phyloP scores from a whole-genome alignment of 805 yeast genomes.

The Yarrowia sp. region DNA sequence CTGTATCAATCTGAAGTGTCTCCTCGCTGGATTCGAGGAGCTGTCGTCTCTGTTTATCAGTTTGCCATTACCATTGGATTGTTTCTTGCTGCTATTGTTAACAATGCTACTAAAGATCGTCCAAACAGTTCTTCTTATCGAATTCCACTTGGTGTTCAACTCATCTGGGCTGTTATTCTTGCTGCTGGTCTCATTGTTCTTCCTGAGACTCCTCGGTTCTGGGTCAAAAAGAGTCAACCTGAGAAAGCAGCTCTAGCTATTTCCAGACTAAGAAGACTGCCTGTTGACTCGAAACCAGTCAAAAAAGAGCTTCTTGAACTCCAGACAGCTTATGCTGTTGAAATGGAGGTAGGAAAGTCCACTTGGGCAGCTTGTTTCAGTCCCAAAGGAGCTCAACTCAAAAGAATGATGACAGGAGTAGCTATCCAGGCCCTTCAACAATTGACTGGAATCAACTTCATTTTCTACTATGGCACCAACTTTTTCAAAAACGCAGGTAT shows the following conservation, averaged over 20 bases:
- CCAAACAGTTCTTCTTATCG: slow-evolving; percentile 41
- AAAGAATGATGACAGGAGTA: slow-evolving; percentile 47
- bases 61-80: slow-evolving; percentile 71
- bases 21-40: slow-evolving; percentile 75
- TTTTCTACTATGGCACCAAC: slow-evolving; percentile 83
- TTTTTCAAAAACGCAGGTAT: slow-evolving; percentile 71
- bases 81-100: slow-evolving; percentile 44
- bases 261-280: slow-evolving; percentile 63
- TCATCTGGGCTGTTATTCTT: slow-evolving; percentile 81
- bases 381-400: slow-evolving; percentile 44
- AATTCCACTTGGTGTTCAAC: slow-evolving; percentile 44
- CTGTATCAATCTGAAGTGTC: slow-evolving; percentile 74
- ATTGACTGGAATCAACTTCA: slow-evolving; percentile 84
- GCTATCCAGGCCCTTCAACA: slow-evolving; percentile 68
- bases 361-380: slow-evolving; percentile 54
- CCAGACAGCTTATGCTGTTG: slow-evolving; percentile 50
- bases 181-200: slow-evolving; percentile 65
- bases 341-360: slow-evolving; percentile 54
- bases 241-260: slow-evolving; percentile 66
- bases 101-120: slow-evolving; percentile 32
- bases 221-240: slow-evolving; percentile 62
- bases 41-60: slow-evolving; percentile 72
- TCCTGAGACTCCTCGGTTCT: slow-evolving; percentile 80
- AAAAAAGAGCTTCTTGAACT: slow-evolving; percentile 47
- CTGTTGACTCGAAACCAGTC: slow-evolving; percentile 46